Evolutionary conservation across 352 stramenopile species (phyloP).

Genomic region (Pythium diclinum): DNA sequence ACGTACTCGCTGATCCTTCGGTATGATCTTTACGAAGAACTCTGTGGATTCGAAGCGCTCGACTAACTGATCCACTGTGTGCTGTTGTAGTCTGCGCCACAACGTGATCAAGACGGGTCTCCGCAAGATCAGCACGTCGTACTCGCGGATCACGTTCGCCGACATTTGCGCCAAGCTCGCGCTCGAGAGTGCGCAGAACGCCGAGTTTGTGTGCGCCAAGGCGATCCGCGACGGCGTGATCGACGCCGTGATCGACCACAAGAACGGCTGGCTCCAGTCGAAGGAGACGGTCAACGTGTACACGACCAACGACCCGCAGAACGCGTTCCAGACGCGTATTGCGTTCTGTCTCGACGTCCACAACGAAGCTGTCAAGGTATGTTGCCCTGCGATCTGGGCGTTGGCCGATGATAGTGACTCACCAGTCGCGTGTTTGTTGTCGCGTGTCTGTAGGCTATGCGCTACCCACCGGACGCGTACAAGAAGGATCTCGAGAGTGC

Average conservation of each 20-base stretch:
- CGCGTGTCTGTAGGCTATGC: slow-evolving; percentile 76
- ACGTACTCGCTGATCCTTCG: slow-evolving; percentile 96
- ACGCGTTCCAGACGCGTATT: slow-evolving; percentile 96
- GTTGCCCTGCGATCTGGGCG: slow-evolving; percentile 6
- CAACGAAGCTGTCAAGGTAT: slow-evolving; percentile 96
- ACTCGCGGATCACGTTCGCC: slow-evolving; percentile 86
- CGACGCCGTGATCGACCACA: slow-evolving; percentile 97
- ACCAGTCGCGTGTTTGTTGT: neutral
- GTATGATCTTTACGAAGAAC: slow-evolving; percentile 28
- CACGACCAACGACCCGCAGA: slow-evolving; percentile 92
- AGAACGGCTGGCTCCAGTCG: slow-evolving; percentile 91
- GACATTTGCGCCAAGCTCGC: slow-evolving; percentile 95
- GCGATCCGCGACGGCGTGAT: slow-evolving; percentile 98
- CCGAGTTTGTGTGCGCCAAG: slow-evolving; percentile 98
- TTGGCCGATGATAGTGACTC: too few relatives aligned
- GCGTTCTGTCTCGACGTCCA: slow-evolving; percentile 98
- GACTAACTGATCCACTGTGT: neutral
- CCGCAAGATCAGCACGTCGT: slow-evolving; percentile 95
- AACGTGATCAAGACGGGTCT: slow-evolving; percentile 99
- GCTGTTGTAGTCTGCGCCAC: slow-evolving; percentile 83
- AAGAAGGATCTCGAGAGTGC: slow-evolving; percentile 95
- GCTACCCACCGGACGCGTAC: slow-evolving; percentile 97
- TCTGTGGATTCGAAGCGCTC: neutral
- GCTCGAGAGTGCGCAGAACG: slow-evolving; percentile 89
- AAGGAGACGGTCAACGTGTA: slow-evolving; percentile 88